phyloP scores from a whole-genome alignment of 2,329 filamentous ascomycete species.

The Paramyrothecium roridum region DNA sequence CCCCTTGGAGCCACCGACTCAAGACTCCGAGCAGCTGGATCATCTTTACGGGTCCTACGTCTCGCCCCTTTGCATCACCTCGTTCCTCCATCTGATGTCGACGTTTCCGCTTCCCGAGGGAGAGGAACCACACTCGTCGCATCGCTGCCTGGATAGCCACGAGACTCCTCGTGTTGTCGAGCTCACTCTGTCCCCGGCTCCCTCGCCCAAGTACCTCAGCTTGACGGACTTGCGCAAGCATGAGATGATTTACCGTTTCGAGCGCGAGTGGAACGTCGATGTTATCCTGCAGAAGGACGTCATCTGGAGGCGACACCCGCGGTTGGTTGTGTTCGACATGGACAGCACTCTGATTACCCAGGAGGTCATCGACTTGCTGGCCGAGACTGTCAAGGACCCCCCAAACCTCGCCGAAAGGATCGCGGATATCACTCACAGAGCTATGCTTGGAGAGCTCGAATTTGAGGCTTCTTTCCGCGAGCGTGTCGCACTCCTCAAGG shows the following conservation, averaged over 20 bases:
- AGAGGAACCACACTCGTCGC: constrained; percentile 55
- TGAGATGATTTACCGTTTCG: constrained; percentile 78
- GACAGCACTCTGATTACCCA: constrained; percentile 96
- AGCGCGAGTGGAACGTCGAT: constrained; percentile 86
- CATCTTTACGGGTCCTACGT: constrained; percentile 65
- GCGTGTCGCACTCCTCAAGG: constrained; percentile 76
- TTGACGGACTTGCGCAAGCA: constrained; percentile 72
- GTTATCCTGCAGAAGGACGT: constrained; percentile 72
- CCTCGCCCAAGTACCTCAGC: constrained; percentile 60
- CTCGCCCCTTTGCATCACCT: constrained; percentile 62
- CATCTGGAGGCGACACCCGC: constrained; percentile 74
- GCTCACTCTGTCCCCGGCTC: constrained; percentile 59
- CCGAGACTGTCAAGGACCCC: constrained; percentile 67
- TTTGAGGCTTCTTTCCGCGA: constrained; percentile 82
- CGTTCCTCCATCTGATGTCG: constrained; percentile 64
- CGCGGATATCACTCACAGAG: constrained; percentile 83
- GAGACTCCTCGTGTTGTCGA: constrained; percentile 63
- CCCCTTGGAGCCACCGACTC: constrained; percentile 55
- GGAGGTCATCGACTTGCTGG: constrained; percentile 95
- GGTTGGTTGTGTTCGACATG: constrained; percentile 96
- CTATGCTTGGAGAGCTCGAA: constrained; percentile 95
- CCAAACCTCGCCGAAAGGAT: constrained; percentile 77
- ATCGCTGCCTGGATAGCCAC: constrained; percentile 61
- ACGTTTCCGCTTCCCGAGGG: constrained; percentile 55
- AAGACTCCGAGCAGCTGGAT: constrained; percentile 56